These are phyloP conservation scores for Epichloe sylvatica DNA, from an alignment of 2,329 filamentous ascomycete species.

Conservation along the genomic window DNA sequence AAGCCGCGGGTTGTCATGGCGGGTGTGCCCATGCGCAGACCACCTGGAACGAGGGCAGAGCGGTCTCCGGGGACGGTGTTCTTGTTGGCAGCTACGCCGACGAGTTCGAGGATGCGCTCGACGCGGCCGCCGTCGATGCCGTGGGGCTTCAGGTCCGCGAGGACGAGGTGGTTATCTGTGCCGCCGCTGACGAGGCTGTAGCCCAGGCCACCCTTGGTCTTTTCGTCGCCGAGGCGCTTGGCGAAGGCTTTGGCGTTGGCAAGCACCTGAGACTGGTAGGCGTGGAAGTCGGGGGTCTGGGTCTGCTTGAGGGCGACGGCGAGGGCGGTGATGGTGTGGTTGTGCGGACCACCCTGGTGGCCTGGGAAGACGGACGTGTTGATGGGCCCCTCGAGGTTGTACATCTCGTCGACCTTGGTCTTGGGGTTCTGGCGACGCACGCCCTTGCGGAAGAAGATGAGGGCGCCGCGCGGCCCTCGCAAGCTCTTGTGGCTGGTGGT, in stretches of 20 bases:
- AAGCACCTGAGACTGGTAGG: slow-evolving; percentile 83
- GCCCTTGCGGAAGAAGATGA: slow-evolving; percentile 97
- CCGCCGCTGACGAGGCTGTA: slow-evolving; percentile 88
- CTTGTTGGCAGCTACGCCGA: slow-evolving; percentile 97
- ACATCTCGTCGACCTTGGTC: slow-evolving; percentile 71
- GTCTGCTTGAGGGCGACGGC: slow-evolving; percentile 92
- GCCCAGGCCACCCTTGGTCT: slow-evolving; percentile 63
- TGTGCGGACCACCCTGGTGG: slow-evolving; percentile 95
- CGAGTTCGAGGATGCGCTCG: slow-evolving; percentile 78
- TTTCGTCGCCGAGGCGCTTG: slow-evolving; percentile 46
- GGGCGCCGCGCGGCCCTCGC: slow-evolving; percentile 82
- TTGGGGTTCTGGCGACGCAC: slow-evolving; percentile 72
- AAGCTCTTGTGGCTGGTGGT: slow-evolving; percentile 98
- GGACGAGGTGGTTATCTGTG: slow-evolving; percentile 93
- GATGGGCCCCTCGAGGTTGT: slow-evolving; percentile 85
- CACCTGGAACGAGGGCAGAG: slow-evolving; percentile 84
- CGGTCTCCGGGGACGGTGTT: slow-evolving; percentile 95
- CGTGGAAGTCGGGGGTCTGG: slow-evolving; percentile 74
- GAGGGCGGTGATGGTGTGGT: slow-evolving; percentile 95
- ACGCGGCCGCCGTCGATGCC: slow-evolving; percentile 78
- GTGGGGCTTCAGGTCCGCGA: slow-evolving; percentile 82
- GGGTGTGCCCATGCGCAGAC: slow-evolving; percentile 84
- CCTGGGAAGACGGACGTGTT: slow-evolving; percentile 96
- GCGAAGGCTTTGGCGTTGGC: slow-evolving; percentile 84
- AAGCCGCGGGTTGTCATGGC: slow-evolving; percentile 98